Evolutionary conservation across 148 eudicot species (phyloP), one percentile per base, ranked within the genome.

Genomic region (Vaccinium corymbosum): DNA sequence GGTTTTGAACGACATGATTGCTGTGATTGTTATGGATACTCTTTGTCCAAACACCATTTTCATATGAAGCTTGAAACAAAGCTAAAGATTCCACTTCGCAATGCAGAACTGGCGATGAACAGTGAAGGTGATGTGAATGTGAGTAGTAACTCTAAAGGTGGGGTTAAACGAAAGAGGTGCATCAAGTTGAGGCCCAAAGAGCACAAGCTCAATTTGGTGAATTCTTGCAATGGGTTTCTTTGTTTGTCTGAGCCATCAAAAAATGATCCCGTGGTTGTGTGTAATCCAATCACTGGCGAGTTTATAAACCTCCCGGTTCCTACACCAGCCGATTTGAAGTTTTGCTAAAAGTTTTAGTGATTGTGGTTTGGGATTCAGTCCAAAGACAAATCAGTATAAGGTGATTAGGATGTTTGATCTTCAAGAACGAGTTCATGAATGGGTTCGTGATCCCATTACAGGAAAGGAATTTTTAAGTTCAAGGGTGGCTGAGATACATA

Each of bases 221-320:
- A 74, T 59, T 85, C 87, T 29, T 85, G 87, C 68, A 74, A 81
- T 49, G 84, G 82, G 22, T 25, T 87, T 27, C 71, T 83, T 57
- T 48, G 85, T 27, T 66, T 83, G 84, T 56, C 76, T 22, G 73
- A n/a, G 50, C 49, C 57, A 5, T 56, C 9, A 0, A n/a, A 6
- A 27, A 55, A 55, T 78, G 82, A 85, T 64, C 77, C 55, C 2
- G 64, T 80, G 49, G 51, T 82, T 27, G 83, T 87, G 59, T 87
- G 46, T 42, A 42, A 42, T 4, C 46, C 46, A 3, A 42, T 42
- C 46, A 42, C 46, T 42, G 46, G 46, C 20, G 86, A 85, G 56
- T 87, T 73, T 76, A 49, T 72, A 55, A 35, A 81, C 61, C 66
- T 79, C 22, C 87, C 87, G 0, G 46, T 8, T 1, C 46, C 66